Evolutionary conservation across 331 rosid species (phyloP), one percentile per base, ranked within the genome.

Genomic region (Quercus phellos): DNA sequence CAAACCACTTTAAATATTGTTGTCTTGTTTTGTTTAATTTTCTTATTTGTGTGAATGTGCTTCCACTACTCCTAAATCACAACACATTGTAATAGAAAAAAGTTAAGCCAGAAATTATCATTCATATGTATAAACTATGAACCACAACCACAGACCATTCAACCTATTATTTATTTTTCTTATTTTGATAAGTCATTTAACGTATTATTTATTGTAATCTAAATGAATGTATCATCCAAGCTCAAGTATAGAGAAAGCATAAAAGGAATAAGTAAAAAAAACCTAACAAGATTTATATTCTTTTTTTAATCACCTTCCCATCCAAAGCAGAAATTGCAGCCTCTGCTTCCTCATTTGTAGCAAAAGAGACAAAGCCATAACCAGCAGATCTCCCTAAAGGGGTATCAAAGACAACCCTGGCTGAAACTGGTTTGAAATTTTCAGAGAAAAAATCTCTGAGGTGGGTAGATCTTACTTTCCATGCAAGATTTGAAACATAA

Each of bases 281-380:
- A 58, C 51, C 51, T 17, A 22, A 70, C 1, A 68, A 59, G 75
- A 78, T 72, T 29, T 27, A 50, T 72, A 14, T 56, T 46, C 26
- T 24, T 32, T 60, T 30, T 27, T 78, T 38, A 38, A 38, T 38
- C 80, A 91, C 97, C 94, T 90, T 92, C 74, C 97, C 98, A 66
- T 90, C 88, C 86, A 94, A 70, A 43, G 90, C 66, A 73, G 97
- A 79, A 80, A 94, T 73, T 66, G 95, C 98, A 76, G 87, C 88
- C 61, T 87, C 92, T 22, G 93, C 97, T 77, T 94, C 98, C 81
- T 94, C 97, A 79, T 67, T 74, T 11, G 93, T 90, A 46, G 73
- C 76, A 73, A 89, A 94, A 86, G 95, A 90, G 79, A 90, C 91
- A 82, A 90, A 94, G 58, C 95, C 98, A 80, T 90, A 92, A 29